Evolutionary conservation across 2,329 filamentous ascomycete genomes (phyloP).

Genomic region (Dothistroma pini): DNA sequence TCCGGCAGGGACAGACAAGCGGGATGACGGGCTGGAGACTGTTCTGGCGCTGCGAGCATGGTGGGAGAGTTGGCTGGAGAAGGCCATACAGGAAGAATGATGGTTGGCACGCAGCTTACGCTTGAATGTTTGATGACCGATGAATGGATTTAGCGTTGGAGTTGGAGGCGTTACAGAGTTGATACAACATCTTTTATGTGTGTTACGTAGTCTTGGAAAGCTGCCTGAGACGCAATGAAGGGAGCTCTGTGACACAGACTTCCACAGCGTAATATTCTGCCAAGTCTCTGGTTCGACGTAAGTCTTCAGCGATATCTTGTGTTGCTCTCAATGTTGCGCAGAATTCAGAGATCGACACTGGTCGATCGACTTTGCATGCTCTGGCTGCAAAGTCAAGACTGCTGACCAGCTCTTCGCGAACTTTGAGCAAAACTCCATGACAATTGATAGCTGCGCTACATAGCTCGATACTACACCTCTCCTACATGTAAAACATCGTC

Average conservation of each 20-base stretch:
- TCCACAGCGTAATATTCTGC: too few relatives aligned
- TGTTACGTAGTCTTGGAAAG: not conserved
- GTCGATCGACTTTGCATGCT: too few relatives aligned
- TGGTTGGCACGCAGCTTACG: not conserved
- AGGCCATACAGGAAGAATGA: slow-evolving; percentile 27
- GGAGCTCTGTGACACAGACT: too few relatives aligned
- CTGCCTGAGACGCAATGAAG: not conserved
- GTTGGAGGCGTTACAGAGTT: slow-evolving; percentile 7
- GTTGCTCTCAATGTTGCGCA: too few relatives aligned
- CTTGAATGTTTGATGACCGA: not conserved
- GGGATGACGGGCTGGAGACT: slow-evolving; percentile 59
- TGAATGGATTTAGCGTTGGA: slow-evolving; percentile 6
- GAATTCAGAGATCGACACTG: too few relatives aligned
- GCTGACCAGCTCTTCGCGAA: too few relatives aligned
- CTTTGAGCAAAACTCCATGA: not conserved
- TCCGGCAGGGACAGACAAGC: slow-evolving; percentile 54
- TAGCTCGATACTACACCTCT: not conserved
- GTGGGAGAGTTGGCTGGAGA: slow-evolving; percentile 57
- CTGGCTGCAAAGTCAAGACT: too few relatives aligned
- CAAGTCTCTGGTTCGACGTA: too few relatives aligned
- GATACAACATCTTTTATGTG: slow-evolving; percentile 13
- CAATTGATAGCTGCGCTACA: not conserved
- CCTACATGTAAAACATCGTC: not conserved
- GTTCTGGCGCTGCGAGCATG: slow-evolving; percentile 56
- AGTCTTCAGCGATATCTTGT: too few relatives aligned